These are phyloP conservation scores for Glaciozyma martinii DNA, from an alignment of 768 basidiomycete species.

Conservation along the genomic window DNA sequence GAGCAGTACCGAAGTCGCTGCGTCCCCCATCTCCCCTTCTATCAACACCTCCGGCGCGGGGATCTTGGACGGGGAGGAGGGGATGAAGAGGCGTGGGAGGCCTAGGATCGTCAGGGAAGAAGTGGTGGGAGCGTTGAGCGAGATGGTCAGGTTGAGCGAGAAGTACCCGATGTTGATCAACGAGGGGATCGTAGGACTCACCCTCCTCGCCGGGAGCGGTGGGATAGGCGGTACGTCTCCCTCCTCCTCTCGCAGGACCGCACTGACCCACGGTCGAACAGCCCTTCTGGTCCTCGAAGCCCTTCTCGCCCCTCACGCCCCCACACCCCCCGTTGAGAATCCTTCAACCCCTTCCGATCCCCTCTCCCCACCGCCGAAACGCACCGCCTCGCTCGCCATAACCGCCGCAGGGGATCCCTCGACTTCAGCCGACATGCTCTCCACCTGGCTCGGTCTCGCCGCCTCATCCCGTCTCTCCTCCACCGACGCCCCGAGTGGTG, in stretches of 20 bases:
- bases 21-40: not conserved
- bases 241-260: not conserved
- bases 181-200: slow-evolving; percentile 76
- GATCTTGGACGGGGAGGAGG: slow-evolving; percentile 35
- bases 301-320: slow-evolving; percentile 48
- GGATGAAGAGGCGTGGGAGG: slow-evolving; percentile 41
- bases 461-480: slow-evolving; percentile 7
- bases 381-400: slow-evolving; percentile 11
- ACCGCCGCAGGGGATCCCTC: slow-evolving; percentile 37
- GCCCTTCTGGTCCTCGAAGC: slow-evolving; percentile 58
- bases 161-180: slow-evolving; percentile 79
- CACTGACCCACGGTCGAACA: slow-evolving; percentile 32
- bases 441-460: slow-evolving; percentile 52
- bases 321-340: slow-evolving; percentile 42
- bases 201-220: slow-evolving; percentile 57
- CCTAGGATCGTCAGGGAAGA: slow-evolving; percentile 46
- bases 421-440: slow-evolving; percentile 46
- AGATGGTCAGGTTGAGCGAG: slow-evolving; percentile 63
- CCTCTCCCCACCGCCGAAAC: slow-evolving; percentile 39
- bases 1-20: not conserved
- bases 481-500: slow-evolving; percentile 37
- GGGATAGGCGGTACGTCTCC: slow-evolving; percentile 48
- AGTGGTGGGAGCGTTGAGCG: slow-evolving; percentile 56
- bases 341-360: slow-evolving; percentile 44
- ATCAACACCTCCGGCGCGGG: not conserved